These are phyloP conservation scores for Vitis hybrid DNA, from an alignment of 177 flowering plant species.

Conservation along the genomic window DNA sequence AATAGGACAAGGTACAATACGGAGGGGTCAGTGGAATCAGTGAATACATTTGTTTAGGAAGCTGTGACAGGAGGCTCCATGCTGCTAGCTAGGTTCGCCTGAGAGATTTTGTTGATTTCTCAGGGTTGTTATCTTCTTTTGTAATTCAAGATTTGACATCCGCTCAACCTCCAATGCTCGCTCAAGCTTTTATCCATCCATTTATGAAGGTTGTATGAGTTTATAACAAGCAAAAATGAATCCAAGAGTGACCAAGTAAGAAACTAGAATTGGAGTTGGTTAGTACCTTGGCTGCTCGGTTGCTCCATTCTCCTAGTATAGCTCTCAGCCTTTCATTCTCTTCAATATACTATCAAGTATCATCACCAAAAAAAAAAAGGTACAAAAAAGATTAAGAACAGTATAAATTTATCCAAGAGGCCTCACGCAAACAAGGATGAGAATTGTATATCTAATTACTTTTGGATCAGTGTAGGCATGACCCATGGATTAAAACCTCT, in stretches of 20 bases:
- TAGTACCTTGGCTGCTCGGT: slow-evolving; percentile 87
- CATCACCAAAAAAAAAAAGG: background rate
- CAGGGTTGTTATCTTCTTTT: slow-evolving; percentile 57
- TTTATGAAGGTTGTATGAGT: slow-evolving; percentile 3
- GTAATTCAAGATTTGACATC: slow-evolving; percentile 74
- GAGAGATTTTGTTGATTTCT: slow-evolving; percentile 34
- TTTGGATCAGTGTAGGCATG: too few relatives aligned
- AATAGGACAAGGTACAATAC: background rate
- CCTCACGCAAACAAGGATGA: background rate
- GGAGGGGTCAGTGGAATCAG: background rate
- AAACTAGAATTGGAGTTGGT: background rate
- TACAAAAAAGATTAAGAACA: too few relatives aligned
- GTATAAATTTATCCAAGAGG: background rate
- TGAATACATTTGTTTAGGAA: background rate
- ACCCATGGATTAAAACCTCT: too few relatives aligned
- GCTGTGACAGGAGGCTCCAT: slow-evolving; percentile 7
- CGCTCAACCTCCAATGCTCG: slow-evolving; percentile 86
- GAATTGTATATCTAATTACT: background rate
- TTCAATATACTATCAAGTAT: slow-evolving; percentile 69
- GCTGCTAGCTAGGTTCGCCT: slow-evolving; percentile 22
- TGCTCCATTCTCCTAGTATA: slow-evolving; percentile 94
- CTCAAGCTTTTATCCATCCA: slow-evolving; percentile 61
- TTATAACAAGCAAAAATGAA: background rate
- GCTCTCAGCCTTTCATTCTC: slow-evolving; percentile 97
- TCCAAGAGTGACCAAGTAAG: background rate